phyloP scores from a whole-genome alignment of 2,329 filamentous ascomycete species.

The Chalara sp. region DNA sequence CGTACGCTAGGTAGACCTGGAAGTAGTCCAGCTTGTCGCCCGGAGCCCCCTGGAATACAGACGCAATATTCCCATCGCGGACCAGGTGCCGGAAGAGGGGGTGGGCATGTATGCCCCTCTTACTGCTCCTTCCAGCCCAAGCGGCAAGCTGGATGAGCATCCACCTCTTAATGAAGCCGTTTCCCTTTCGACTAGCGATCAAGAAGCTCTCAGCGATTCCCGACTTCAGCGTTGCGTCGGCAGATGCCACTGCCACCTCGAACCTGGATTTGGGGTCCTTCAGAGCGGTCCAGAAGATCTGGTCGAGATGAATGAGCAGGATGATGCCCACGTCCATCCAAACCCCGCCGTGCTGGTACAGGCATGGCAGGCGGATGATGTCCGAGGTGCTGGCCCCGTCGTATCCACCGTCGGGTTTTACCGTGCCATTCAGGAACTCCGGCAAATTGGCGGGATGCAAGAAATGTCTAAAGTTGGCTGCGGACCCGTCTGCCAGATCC shows the following conservation, averaged over 20 bases:
- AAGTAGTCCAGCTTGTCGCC: constrained; percentile 22
- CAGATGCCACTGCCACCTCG: constrained; percentile 26
- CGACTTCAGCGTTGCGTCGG: constrained; percentile 21
- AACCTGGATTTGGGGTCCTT: constrained; percentile 29
- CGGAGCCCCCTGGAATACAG: not conserved
- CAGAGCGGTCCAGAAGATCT: constrained; percentile 36
- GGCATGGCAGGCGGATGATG: constrained; percentile 35
- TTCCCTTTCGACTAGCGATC: constrained; percentile 34
- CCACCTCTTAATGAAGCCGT: constrained; percentile 38
- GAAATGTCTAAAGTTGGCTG: constrained; percentile 30
- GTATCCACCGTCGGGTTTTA: constrained; percentile 36
- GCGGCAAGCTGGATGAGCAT: constrained; percentile 30
- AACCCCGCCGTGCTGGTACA: constrained; percentile 35
- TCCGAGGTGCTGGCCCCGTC: constrained; percentile 39
- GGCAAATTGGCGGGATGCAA: constrained; percentile 31
- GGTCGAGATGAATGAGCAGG: constrained; percentile 33
- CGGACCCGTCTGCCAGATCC: constrained; percentile 30
- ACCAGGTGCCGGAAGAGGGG: constrained; percentile 20
- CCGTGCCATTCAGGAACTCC: constrained; percentile 30
- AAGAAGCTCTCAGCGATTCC: constrained; percentile 31
- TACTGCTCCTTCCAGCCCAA: constrained; percentile 30
- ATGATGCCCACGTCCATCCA: constrained; percentile 38
- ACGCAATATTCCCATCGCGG: not conserved
- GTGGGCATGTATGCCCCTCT: constrained; percentile 27
- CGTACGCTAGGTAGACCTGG: constrained; percentile 23